Conservation (phyloP, 2,329 filamentous ascomycete species). For the Lasiodiplodia hormozganensis region DNA sequence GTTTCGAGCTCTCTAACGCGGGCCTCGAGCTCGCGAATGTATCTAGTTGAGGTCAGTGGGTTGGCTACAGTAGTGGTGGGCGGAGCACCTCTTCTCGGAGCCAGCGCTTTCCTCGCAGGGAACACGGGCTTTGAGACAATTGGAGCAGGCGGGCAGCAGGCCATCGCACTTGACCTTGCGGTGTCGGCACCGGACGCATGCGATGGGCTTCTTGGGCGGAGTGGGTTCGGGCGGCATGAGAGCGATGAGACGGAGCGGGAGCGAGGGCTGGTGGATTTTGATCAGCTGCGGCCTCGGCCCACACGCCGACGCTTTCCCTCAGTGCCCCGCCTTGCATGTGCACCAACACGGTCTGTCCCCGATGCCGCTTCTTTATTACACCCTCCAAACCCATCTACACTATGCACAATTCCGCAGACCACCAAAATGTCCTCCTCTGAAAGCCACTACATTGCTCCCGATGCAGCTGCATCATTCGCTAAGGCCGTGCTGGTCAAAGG, state of each 20-base stretch:
- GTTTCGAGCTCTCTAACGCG: constrained; percentile 9
- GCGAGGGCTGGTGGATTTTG: background rate
- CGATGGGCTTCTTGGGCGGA: constrained; percentile 8
- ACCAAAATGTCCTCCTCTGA: too few species aligned
- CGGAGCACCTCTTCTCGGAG: constrained; percentile 1
- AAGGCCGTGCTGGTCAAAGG: background rate
- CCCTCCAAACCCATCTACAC: too few species aligned
- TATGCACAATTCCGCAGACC: too few species aligned
- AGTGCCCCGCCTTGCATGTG: background rate
- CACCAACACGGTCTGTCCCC: background rate
- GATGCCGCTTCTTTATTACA: too few species aligned
- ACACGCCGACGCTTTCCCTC: background rate
- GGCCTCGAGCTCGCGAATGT: constrained; percentile 8
- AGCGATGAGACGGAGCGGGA: constrained; percentile 10
- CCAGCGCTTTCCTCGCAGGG: constrained; percentile 21
- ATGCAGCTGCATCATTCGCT: background rate
- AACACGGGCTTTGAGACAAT: constrained; percentile 16
- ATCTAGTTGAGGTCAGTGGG: background rate
- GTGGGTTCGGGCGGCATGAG: constrained; percentile 8
- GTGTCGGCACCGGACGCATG: constrained; percentile 10
- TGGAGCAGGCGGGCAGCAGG: constrained; percentile 16
- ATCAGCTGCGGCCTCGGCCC: background rate
- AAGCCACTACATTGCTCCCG: background rate
- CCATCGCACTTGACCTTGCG: constrained; percentile 26
- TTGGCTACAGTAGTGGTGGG: too few species aligned